Base-by-base conservation (phyloP, 225 moss, liverwort and hornwort species). In the Sphagnum contortum region DNA sequence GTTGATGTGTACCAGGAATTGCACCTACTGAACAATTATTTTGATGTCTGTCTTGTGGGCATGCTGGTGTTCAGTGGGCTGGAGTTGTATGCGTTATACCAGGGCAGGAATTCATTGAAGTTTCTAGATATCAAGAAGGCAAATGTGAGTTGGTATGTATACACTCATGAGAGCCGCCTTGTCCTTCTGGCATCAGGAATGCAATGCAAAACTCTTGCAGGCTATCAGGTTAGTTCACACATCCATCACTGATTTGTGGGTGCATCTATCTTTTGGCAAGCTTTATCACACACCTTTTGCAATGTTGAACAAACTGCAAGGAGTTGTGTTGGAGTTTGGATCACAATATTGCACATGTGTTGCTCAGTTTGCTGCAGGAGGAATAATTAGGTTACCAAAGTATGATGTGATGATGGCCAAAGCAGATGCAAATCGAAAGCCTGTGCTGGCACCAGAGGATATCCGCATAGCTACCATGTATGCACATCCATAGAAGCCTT, bases 101-200 rank as follows among this genome's bases (percentile, higher is more conserved):
- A 73, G 11, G 83, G 86, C 57, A 86, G 76, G 81, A 87, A 77
- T 66, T 89, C 81, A 50, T 71, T 91, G 68, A 91, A 91, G 73
- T 74, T 88, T 73, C 69, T 86, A 69, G 94, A 95, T 54, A 67
- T 75, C 65, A 95, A 86, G 74, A 88, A 86, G 72, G 65, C 73
- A 52, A 82, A 79, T 77, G 91, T 95, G 69, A 95, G 89, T 74
- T 95, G 94, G 94, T 95, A 87, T 78, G 88, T 86, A 57, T 95
- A 91, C 72, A 95, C 94, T 57, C 94, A 95, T 52, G 94, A 95
- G 88, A 95, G 94, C 72, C 94, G 94, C 61, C 89, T 95, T 59
- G 89, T 95, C 49, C 81, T 95, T 73, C 88, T 95, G 68, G 91
- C 94, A 55, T 89, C 94, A 45, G 94, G 94, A 74, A 95, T 95